Percentiles rank a stretch among this genome's conserved stretches.
Evolutionary conservation across 768 basidiomycete species (phyloP).

Genomic region (Lactarius vividus): DNA sequence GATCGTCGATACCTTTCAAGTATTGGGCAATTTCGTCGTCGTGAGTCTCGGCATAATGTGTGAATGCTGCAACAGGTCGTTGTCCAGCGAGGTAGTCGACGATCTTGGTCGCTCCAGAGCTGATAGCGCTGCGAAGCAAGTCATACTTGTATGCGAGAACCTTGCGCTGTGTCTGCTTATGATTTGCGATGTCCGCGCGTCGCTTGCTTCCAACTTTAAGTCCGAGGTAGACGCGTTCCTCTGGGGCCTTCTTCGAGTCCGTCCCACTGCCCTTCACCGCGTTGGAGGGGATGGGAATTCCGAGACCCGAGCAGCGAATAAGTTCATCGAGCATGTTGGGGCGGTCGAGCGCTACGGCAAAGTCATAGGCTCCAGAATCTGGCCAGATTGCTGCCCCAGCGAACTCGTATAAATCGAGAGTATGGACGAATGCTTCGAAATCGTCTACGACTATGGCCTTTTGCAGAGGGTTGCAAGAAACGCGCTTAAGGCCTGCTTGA

Average conservation of each 20-base stretch:
- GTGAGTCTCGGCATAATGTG: constrained; percentile 45
- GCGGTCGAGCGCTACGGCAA: constrained; percentile 41
- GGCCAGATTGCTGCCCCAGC: constrained; percentile 32
- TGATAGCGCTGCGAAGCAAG: constrained; percentile 13
- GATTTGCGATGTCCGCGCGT: constrained; percentile 47
- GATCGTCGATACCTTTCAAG: constrained; percentile 39
- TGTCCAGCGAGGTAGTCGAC: constrained; percentile 49
- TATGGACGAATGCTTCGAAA: constrained; percentile 49
- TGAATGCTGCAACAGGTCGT: constrained; percentile 50
- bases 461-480: constrained; percentile 31
- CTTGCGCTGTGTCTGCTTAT: background rate
- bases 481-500: background rate
- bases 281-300: constrained; percentile 27
- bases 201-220: constrained; percentile 66
- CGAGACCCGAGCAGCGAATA: constrained; percentile 49
- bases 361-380: constrained; percentile 17
- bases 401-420: constrained; percentile 46
- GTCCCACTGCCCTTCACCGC: constrained; percentile 35
- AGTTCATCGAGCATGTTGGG: constrained; percentile 54
- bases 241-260: constrained; percentile 40
- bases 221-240: constrained; percentile 48
- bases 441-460: constrained; percentile 46
- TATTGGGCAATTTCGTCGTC: constrained; percentile 44
- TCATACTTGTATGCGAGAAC: constrained; percentile 1
- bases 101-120: constrained; percentile 30